Evolutionary conservation across 2,329 filamentous ascomycete genomes (phyloP).

Genomic region (Beauveria sp.): DNA sequence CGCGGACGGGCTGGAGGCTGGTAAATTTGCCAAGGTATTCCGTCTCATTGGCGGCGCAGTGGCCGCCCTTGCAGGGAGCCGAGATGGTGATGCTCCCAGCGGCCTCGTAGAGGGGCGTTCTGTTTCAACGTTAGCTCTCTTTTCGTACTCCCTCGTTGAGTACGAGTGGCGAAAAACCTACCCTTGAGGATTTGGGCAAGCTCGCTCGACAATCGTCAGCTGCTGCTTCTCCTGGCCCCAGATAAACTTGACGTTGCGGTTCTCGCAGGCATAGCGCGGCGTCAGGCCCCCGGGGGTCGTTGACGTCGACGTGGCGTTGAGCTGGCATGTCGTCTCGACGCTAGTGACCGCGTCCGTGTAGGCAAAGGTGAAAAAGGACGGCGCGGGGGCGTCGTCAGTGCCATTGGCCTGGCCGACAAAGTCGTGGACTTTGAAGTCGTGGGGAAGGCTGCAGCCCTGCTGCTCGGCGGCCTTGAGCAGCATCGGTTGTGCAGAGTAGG

Average conservation of each 20-base stretch:
- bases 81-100: slow-evolving; percentile 13
- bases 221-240: slow-evolving; percentile 23
- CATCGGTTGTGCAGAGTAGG: slow-evolving; percentile 21
- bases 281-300: slow-evolving; percentile 23
- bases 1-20: slow-evolving; percentile 12
- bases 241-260: slow-evolving; percentile 35
- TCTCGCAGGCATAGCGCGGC: slow-evolving; percentile 36
- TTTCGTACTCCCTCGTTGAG: neutral
- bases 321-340: slow-evolving; percentile 34
- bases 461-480: slow-evolving; percentile 18
- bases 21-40: slow-evolving; percentile 8
- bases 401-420: slow-evolving; percentile 28
- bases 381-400: slow-evolving; percentile 20
- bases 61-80: slow-evolving; percentile 11
- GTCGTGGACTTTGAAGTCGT: slow-evolving; percentile 30
- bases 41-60: slow-evolving; percentile 11
- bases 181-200: slow-evolving; percentile 32
- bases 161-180: slow-evolving; percentile 18
- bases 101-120: slow-evolving; percentile 14
- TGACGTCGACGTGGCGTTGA: slow-evolving; percentile 34
- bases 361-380: slow-evolving; percentile 30
- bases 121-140: neutral
- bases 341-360: slow-evolving; percentile 34
- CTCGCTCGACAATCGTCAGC: slow-evolving; percentile 37
- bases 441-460: slow-evolving; percentile 29